Base-by-base conservation (phyloP, 495 filamentous ascomycete species). In the Symbiotaphrina buchneri region DNA sequence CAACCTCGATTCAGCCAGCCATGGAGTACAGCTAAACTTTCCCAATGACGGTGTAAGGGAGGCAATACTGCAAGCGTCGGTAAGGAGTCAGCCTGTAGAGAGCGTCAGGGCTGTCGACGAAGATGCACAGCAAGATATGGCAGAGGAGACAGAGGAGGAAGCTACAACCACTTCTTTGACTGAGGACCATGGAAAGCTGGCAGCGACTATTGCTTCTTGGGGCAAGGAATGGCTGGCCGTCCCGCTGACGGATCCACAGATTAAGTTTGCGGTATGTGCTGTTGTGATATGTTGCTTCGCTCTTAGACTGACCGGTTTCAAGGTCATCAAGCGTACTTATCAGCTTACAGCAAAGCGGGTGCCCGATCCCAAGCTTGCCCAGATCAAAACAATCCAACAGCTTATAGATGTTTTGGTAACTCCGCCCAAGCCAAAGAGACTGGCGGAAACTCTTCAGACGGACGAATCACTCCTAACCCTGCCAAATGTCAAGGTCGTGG, bases 291-390 rank as follows among this genome's bases (percentile, higher is more conserved):
- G n/a, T n/a, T n/a, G n/a, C n/a, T n/a, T 20, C 15, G 6, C 37
- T 17, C 10, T 32, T 14, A 18, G 16, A 34, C 18, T 35, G 38
- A 24, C 20, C 26, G 30, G 18, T 29, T 18, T 19, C 10, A 27
- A 85, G 80, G 58, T 79, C 37, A 47, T 74, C 35, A 87, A 85
- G 54, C 70, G 81, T 24, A 53, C 79, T 29, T 63, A 73, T 44
- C 72, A 81, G 45, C 55, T 94, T 31, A 82, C 69, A 18, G 80
- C 79, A 31, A 63, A 68, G 27, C 63, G 62, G 18, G 54, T 92
- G 40, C 58, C 71, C 20, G 87, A 94, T 51, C 54, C 63, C 31
- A 55, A 55, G 28, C 62, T 82, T 33, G 43, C 53, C 18, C 43
- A 46, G 32, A 49, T 68, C 29, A 46, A 45, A 22, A 75, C 64